Conservation (phyloP, 257 asterid species). For the Solanum pimpinellifolium region DNA sequence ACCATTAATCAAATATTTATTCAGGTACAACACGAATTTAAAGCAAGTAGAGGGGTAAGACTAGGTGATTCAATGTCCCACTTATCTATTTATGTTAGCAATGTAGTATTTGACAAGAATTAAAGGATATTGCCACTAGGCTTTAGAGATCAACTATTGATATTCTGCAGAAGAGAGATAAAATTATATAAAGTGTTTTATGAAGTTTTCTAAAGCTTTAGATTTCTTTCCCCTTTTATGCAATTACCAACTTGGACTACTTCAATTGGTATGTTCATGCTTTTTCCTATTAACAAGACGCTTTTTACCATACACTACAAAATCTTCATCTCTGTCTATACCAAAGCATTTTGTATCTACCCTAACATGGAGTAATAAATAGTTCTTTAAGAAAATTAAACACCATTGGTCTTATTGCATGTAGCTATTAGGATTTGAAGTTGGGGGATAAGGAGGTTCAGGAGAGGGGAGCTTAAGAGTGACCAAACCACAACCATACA, state of each 20-base stretch:
- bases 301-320: neutral
- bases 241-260: neutral
- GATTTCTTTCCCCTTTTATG: neutral
- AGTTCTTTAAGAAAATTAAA: neutral
- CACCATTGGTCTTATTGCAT: neutral
- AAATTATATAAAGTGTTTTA: too few species aligned
- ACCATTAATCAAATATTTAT: too few species aligned
- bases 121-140: too few species aligned
- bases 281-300: neutral
- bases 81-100: too few species aligned
- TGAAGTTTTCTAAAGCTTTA: too few species aligned
- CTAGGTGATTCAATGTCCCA: too few species aligned
- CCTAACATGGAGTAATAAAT: neutral
- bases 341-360: neutral
- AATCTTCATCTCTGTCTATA: neutral
- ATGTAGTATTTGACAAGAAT: too few species aligned
- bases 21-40: too few species aligned
- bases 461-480: neutral
- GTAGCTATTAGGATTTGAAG: neutral
- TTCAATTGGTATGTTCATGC: neutral
- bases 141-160: too few species aligned
- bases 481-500: neutral
- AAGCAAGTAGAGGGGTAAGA: too few species aligned
- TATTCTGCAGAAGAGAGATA: too few species aligned
- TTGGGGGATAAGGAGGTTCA: neutral